These are phyloP conservation scores for Pseudogymnoascus sp. DNA, from an alignment of 2,329 filamentous ascomycete genomes.

Conservation along the genomic window DNA sequence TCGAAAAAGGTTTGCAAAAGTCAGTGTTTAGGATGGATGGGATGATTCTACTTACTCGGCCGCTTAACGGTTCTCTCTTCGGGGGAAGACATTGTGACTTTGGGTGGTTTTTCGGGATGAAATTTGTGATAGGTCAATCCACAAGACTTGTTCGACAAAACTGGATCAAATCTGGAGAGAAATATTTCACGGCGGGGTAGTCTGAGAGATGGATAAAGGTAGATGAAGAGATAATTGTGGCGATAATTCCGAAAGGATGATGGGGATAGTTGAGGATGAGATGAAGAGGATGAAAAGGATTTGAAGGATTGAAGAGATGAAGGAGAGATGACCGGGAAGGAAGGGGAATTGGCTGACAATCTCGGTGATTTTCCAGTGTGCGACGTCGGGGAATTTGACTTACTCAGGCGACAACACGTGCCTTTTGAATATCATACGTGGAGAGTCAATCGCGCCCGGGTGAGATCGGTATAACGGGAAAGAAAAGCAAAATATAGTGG, in stretches of 20 bases:
- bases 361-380: neutral
- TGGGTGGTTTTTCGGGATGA: neutral
- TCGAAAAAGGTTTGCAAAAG: slow-evolving; percentile 5
- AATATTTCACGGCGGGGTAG: neutral
- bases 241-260: neutral
- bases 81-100: slow-evolving; percentile 22
- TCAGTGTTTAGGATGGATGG: neutral
- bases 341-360: neutral
- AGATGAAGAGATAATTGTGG: neutral
- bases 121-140: slow-evolving; percentile 7
- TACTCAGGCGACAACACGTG: neutral
- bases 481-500: neutral
- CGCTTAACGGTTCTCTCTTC: slow-evolving; percentile 25
- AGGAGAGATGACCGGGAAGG: neutral
- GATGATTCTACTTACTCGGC: slow-evolving; percentile 25
- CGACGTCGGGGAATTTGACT: neutral
- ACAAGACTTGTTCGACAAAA: neutral
- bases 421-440: neutral
- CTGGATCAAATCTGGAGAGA: neutral
- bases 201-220: neutral
- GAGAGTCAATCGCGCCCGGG: neutral
- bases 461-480: neutral
- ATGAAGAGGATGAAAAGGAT: neutral
- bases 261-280: neutral
- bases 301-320: neutral